Base-by-base conservation (phyloP, 164 flowering plant species). In the Houttuynia cordata region DNA sequence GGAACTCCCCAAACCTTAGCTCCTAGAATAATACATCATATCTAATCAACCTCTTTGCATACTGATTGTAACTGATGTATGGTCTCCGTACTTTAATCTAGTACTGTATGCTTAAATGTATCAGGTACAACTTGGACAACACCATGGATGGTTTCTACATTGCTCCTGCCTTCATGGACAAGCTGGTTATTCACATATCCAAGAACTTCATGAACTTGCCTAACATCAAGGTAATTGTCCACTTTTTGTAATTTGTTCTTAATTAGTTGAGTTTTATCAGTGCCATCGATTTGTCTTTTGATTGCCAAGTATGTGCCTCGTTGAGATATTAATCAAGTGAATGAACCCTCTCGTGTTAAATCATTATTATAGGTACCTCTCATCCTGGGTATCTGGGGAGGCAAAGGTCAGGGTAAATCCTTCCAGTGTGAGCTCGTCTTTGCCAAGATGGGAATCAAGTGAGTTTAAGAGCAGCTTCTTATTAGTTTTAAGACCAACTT, bases 121-220 rank as follows among this genome's bases (percentile, higher is more conserved):
- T 54, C 60, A 79, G 85, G 42, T 81, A 73, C 70, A 60, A 66
- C 40, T 57, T 79, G 56, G 86, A 81, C 71, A 81, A 81, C 74
- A 78, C 18, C 24, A 40, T 82, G 80, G 78, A 68, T 60, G 83
- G 83, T 1, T 73, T 73, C 50, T 82, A 82, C 75, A 79, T 82
- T 14, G 83, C 86, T 60, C 83, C 83, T 5, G 78, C 86, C 56
- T 79, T 82, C 78, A 79, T 82, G 86, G 86, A 79, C 75, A 82
- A 82, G 70, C 68, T 82, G 24, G 78, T 79, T 56, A 81, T 82
- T 75, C 83, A 82, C 74, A 71, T 79, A 63, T 59, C 80, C 65
- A 82, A 82, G 73, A 79, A 79, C 76, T 82, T 71, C 76, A 54
- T 81, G 80, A 62, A 24, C 69, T 65, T 82, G 71, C 83, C 86